A percentile compares a stretch with the other conserved stretches of the same genome.
Evolutionary conservation across 768 basidiomycete genomes (phyloP).

Genomic region (Pulveroboletus sp.): DNA sequence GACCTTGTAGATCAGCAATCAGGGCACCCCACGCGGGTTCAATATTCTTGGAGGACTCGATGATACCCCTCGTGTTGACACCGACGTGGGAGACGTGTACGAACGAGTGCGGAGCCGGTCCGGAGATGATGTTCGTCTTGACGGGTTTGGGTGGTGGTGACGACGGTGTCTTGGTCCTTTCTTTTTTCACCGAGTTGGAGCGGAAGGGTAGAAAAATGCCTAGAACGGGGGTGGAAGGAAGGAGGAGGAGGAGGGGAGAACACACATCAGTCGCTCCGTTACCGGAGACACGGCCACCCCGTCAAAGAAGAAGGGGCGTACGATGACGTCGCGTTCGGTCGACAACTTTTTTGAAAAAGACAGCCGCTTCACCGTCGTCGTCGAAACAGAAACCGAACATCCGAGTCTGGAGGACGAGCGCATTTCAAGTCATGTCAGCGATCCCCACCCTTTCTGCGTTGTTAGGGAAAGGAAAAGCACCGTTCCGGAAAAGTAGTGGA

Average conservation of each 20-base stretch:
- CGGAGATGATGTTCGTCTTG: conserved; percentile 44
- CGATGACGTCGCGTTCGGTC: conserved; percentile 44
- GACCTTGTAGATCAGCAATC: conserved; percentile 38
- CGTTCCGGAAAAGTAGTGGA: conserved; percentile 83
- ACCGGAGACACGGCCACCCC: not conserved
- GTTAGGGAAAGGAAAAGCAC: conserved; percentile 42
- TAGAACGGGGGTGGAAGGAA: conserved; percentile 1
- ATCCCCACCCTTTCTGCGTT: not conserved
- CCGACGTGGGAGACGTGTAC: conserved; percentile 65
- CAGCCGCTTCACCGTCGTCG: conserved; percentile 54
- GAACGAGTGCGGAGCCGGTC: conserved; percentile 57
- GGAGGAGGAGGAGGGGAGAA: no score
- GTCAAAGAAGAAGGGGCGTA: conserved; percentile 2
- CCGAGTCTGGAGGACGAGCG: conserved; percentile 27
- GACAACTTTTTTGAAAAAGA: conserved; percentile 58
- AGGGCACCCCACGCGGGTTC: conserved; percentile 52
- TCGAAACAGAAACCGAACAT: conserved; percentile 56
- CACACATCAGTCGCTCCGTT: not conserved
- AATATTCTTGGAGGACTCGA: conserved; percentile 51
- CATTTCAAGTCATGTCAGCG: not conserved
- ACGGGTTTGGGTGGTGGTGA: conserved; percentile 22
- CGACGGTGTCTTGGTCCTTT: conserved; percentile 35
- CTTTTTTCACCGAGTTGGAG: conserved; percentile 25
- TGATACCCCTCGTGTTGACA: conserved; percentile 43
- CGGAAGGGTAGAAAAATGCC: conserved; percentile 28